These are phyloP conservation scores for Fallopia convolvulus DNA, from an alignment of 148 eudicot species.

Conservation along the genomic window DNA sequence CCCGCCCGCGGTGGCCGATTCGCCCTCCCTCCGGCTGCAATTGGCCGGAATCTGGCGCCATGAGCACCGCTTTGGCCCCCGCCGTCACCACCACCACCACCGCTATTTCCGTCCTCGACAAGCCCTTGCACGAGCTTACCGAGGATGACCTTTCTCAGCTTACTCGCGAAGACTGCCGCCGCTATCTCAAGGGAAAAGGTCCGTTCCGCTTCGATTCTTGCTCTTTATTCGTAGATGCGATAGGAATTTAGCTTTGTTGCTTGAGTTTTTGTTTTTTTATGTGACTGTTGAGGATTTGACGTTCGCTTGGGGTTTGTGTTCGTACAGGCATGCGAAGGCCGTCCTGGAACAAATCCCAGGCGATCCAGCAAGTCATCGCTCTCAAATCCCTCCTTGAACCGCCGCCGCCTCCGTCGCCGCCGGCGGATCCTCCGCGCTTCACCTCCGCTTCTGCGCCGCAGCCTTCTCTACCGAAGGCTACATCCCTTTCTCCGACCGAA, in stretches of 20 bases:
- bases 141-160: constrained; percentile 98
- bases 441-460: neutral
- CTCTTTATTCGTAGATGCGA: neutral
- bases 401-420: constrained; percentile 38
- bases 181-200: constrained; percentile 93
- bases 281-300: neutral
- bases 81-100: neutral
- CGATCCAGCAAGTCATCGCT: constrained; percentile 90
- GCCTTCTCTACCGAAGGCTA: neutral
- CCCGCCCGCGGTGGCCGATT: constrained; percentile 4
- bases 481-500: neutral
- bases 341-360: constrained; percentile 99
- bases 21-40: neutral
- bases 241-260: neutral
- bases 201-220: neutral
- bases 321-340: constrained; percentile 84
- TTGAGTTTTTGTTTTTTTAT: neutral
- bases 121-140: constrained; percentile 69
- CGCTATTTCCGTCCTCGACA: constrained; percentile 21
- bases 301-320: neutral
- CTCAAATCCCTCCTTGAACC: constrained; percentile 77
- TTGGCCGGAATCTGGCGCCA: constrained; percentile 8
- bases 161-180: constrained; percentile 98
- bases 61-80: neutral
- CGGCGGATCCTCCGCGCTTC: constrained; percentile 11